phyloP scores from a whole-genome alignment of 495 filamentous ascomycete species.

The Clavariopsis aquatica region DNA sequence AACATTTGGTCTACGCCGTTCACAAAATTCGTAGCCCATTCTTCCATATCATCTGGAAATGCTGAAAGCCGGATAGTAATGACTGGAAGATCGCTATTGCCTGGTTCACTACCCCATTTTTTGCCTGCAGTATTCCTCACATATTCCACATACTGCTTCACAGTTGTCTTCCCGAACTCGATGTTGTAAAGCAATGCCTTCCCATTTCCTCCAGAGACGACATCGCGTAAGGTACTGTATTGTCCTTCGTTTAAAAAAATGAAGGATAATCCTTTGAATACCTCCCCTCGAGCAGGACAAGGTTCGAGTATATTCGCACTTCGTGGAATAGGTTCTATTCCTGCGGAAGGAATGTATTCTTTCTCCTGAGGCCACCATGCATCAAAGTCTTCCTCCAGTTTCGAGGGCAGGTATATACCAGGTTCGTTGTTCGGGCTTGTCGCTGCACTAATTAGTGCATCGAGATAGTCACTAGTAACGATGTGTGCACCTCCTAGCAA shows the following conservation, averaged over 20 bases:
- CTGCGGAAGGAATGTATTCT: constrained; percentile 70
- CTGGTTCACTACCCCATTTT: constrained; percentile 55
- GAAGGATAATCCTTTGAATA: constrained; percentile 88
- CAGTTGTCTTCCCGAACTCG: constrained; percentile 63
- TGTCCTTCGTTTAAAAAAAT: constrained; percentile 81
- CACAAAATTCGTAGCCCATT: constrained; percentile 71
- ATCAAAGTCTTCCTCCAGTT: constrained; percentile 83
- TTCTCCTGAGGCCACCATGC: constrained; percentile 74
- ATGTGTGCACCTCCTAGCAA: constrained; percentile 80
- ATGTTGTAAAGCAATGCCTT: constrained; percentile 72
- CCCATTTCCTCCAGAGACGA: constrained; percentile 77
- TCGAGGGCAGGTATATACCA: constrained; percentile 53
- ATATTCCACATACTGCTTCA: constrained; percentile 74
- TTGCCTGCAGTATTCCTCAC: constrained; percentile 73
- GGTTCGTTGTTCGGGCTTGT: constrained; percentile 55
- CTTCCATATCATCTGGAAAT: constrained; percentile 56
- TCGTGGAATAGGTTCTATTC: constrained; percentile 69
- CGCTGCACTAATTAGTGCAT: constrained; percentile 52
- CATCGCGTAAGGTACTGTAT: constrained; percentile 69
- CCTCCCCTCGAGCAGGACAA: constrained; percentile 59
- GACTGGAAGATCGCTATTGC: constrained; percentile 63
- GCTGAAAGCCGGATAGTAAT: constrained; percentile 74
- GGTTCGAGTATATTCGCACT: constrained; percentile 68
- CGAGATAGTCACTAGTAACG: constrained; percentile 73
- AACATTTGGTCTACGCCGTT: constrained; percentile 66